Evolutionary conservation across 257 asterid species (phyloP), one percentile per base, ranked within the genome.

Genomic region (Petunia secreta): DNA sequence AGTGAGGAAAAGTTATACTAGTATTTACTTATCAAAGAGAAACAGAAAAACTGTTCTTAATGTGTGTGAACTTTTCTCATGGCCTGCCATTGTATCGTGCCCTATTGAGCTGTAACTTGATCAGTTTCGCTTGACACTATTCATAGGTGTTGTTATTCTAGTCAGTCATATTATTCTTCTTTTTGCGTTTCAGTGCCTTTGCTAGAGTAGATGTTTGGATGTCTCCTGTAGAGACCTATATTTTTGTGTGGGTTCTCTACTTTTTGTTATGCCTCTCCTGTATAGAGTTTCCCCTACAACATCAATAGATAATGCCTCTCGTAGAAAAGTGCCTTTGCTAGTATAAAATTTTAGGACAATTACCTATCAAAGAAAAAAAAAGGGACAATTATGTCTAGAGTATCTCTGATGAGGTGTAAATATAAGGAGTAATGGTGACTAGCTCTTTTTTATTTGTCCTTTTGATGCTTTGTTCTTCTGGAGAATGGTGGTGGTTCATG

Each of bases 401-500:
- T 57, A 34, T 48, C 62, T 73, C 77, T 34, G 62, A 73, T 73
- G 46, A 13, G 44, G 34, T 57, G 63, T 57, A 57, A 57, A 57
- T 57, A 4, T n/a, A 34, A 57, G 11, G 25, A 48, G 44, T 73
- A 34, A 34, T 73, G 62, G 50, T 10, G 60, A 34, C 62, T 36
- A 73, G 77, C 46, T 73, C 62, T 57, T 73, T 69, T 25, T 25
- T 46, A 14, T 69, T 16, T 69, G 44, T 25, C 41, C 76, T 46
- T 34, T 71, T 71, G 77, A 71, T 71, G 60, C 43, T 34, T 53
- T 4, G 34, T 71, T 71, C 76, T 71, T 73, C 25, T 71, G 77
- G 59, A 50, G 5, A 71, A 48, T 73, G 60, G 44, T 48, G 62
- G 62, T 6, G 62, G 43, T 41, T 67, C 75, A 41, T 67, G 15